Evolutionary conservation across 306 rosid genomes (phyloP), one percentile per base, ranked within the genome.

Genomic region (Castanea sativa): DNA sequence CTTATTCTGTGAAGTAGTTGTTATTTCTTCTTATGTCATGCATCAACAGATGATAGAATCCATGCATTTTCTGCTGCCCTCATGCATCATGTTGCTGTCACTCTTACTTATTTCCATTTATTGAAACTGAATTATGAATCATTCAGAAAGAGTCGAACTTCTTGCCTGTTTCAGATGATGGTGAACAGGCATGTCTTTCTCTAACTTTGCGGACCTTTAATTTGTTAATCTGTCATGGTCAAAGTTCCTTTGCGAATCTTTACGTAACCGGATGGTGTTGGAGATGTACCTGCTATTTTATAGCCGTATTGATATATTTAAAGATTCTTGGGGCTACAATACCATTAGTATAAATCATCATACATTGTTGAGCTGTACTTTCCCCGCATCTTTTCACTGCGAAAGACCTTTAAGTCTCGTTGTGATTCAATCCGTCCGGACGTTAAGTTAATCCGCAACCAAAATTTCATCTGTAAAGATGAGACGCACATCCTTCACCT

Each of bases 351-450:
- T 23, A 23, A 21, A 21, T 21, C 25, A 6, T 8, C 64, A 8
- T 58, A 21, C 11, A 25, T 58, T 21, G 29, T 58, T 58, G 64
- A 58, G 29, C 10, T 58, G 23, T 58, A 23, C 64, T 25, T 7
- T 21, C 64, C 25, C 16, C 1, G 16, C 29, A 58, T 21, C 15
- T 58, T 58, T 20, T 58, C 64, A 9, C 29, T 21, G 30, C 64
- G 12, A 10, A 19, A 58, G 55, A 32, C 45, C 21, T 51, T 4
- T 59, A 27, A 32, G 57, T 65, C 25, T 59, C n/a, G 27, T 51
- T 52, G 65, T 60, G 59, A 41, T 68, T 76, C 81, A 70, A 30
- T 72, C 76, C 6, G n/a, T 15, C 21, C 10, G 38, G 64, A 32
- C 33, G 6, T 30, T 79, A 10, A 73, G 69, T 53, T 64, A 27